phyloP scores from a whole-genome alignment of 2,329 filamentous ascomycete genomes.

The Tolypocladium amazonense region DNA sequence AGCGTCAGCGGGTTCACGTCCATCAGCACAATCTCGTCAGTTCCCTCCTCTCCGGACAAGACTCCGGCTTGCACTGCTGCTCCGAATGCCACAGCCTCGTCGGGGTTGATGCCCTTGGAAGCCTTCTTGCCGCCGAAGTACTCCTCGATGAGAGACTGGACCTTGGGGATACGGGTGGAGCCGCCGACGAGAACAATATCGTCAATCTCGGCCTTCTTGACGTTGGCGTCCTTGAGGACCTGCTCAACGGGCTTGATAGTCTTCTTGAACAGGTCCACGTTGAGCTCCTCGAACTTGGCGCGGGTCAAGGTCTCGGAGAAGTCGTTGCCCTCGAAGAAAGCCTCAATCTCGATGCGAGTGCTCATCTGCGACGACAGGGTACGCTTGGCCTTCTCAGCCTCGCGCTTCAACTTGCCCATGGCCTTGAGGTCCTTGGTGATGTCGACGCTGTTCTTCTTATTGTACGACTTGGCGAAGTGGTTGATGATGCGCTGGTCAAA shows the following conservation, averaged over 20 bases:
- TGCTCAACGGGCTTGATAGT: conserved; percentile 98
- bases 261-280: conserved; percentile 99
- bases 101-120: conserved; percentile 98
- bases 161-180: conserved; percentile 98
- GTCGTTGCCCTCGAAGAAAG: conserved; percentile 92
- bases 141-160: conserved; percentile 87
- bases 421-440: conserved; percentile 92
- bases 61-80: conserved; percentile 96
- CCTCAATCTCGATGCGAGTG: conserved; percentile 90
- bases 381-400: conserved; percentile 99
- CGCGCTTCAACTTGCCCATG: conserved; percentile 99
- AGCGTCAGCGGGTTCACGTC: conserved; percentile 94
- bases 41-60: conserved; percentile 76
- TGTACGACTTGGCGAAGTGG: conserved; percentile 94
- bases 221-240: conserved; percentile 95
- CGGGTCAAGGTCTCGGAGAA: conserved; percentile 97
- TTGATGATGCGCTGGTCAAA: conserved; percentile 97
- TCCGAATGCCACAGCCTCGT: conserved; percentile 97
- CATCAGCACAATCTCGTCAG: conserved; percentile 79
- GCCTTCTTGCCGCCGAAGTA: conserved; percentile 94
- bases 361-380: conserved; percentile 92
- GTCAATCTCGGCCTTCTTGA: conserved; percentile 89
- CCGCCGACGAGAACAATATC: conserved; percentile 98
- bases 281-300: conserved; percentile 98
- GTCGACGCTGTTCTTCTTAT: conserved; percentile 94